Conservation (phyloP, 148 eudicot genomes). For the Diospyros lotus region DNA sequence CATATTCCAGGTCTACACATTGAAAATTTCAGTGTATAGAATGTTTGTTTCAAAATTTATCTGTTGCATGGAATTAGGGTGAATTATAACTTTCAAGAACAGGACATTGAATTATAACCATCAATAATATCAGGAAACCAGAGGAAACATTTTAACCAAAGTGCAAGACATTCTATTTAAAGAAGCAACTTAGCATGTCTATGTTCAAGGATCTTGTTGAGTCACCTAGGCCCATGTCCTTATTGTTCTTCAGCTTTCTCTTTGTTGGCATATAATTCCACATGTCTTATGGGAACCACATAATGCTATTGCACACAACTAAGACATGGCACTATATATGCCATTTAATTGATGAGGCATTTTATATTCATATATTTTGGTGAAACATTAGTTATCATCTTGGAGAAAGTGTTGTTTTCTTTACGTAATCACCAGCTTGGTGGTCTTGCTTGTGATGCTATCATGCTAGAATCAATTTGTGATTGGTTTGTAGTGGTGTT, state of each 20-base stretch:
- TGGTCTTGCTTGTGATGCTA: neutral
- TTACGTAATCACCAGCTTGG: neutral
- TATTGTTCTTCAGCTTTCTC: too few species aligned
- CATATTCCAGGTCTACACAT: neutral
- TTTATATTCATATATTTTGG: too few species aligned
- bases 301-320: too few species aligned
- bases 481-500: neutral
- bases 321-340: too few species aligned
- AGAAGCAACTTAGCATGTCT: neutral
- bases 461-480: neutral
- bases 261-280: too few species aligned
- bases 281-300: too few species aligned
- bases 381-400: neutral
- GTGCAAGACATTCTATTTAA: neutral
- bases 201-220: neutral
- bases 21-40: neutral
- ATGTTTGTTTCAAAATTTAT: slow-evolving; percentile 2
- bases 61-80: neutral
- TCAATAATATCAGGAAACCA: too few species aligned
- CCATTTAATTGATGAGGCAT: too few species aligned
- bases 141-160: neutral
- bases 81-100: neutral
- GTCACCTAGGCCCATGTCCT: neutral
- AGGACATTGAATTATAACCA: neutral
- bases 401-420: neutral